A percentile compares a stretch with the other conserved stretches of the same genome.
These are phyloP conservation scores for Trichaptum fuscoviolaceum DNA, from an alignment of 768 basidiomycete species.

Conservation along the genomic window DNA sequence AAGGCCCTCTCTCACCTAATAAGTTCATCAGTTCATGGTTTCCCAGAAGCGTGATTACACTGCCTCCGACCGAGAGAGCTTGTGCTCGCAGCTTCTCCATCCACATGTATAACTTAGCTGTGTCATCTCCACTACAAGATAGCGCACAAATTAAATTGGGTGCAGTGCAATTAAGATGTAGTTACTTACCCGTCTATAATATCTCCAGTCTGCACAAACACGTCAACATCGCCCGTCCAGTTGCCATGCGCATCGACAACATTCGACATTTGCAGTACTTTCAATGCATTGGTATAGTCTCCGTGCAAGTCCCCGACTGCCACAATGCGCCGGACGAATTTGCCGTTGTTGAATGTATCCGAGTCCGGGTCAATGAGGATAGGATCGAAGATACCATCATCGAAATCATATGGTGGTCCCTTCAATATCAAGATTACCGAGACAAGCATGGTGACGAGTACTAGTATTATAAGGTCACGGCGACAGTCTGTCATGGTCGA, in stretches of 20 bases:
- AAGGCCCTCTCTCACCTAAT: slow-evolving; percentile 42
- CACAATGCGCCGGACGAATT: slow-evolving; percentile 52
- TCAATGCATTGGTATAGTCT: slow-evolving; percentile 72
- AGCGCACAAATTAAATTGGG: slow-evolving; percentile 1
- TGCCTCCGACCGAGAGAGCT: slow-evolving; percentile 63
- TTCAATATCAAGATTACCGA: too few relatives aligned
- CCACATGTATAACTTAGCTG: slow-evolving; percentile 75
- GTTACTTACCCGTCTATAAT: slow-evolving; percentile 78
- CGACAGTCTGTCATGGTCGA: too few relatives aligned
- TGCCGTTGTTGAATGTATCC: background rate
- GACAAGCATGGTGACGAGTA: too few relatives aligned
- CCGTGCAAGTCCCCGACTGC: slow-evolving; percentile 94
- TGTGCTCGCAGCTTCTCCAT: slow-evolving; percentile 81
- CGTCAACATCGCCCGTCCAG: slow-evolving; percentile 81
- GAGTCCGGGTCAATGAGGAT: too few relatives aligned
- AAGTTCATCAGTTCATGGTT: slow-evolving; percentile 98
- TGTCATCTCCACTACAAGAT: slow-evolving; percentile 73
- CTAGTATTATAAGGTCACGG: too few relatives aligned
- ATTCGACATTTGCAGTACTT: slow-evolving; percentile 73
- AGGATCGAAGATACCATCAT: too few relatives aligned
- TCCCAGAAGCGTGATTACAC: slow-evolving; percentile 73
- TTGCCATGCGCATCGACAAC: slow-evolving; percentile 67
- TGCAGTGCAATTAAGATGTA: slow-evolving; percentile 8
- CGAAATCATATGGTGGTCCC: too few relatives aligned
- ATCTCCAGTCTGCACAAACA: slow-evolving; percentile 93